Evolutionary conservation across 1,284 basidiomycete genomes (phyloP).

Genomic region (Ganoderma lingzhi): DNA sequence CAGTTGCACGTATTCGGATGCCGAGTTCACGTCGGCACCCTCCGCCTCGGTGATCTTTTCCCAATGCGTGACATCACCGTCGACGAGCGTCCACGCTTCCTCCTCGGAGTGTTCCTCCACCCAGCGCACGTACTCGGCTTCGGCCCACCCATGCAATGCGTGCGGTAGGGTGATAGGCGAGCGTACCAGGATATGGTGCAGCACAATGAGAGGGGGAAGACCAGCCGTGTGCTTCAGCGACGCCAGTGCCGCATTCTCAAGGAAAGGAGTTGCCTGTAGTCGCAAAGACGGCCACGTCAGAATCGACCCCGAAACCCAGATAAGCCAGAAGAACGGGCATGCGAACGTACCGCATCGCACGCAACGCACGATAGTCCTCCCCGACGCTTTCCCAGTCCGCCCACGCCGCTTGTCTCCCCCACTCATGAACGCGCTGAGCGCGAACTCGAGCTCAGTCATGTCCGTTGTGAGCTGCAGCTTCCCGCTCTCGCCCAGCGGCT

Average conservation of each 20-base stretch:
- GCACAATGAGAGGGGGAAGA: slow-evolving; percentile 83
- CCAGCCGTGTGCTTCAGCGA: slow-evolving; percentile 72
- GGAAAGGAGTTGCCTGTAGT: slow-evolving; percentile 84
- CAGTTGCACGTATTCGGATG: slow-evolving; percentile 65
- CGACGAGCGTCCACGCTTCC: slow-evolving; percentile 77
- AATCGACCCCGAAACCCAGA: slow-evolving; percentile 13
- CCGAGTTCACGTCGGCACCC: slow-evolving; percentile 51
- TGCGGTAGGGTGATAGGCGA: slow-evolving; percentile 88
- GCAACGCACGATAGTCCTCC: slow-evolving; percentile 81
- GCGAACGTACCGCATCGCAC: slow-evolving; percentile 77
- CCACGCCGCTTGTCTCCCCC: slow-evolving; percentile 61
- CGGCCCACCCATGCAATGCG: slow-evolving; percentile 89
- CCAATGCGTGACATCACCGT: slow-evolving; percentile 76
- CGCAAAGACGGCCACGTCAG: not conserved
- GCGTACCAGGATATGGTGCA: slow-evolving; percentile 93
- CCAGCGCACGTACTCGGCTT: slow-evolving; percentile 92
- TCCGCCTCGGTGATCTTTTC: slow-evolving; percentile 69
- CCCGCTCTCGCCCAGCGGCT: slow-evolving; percentile 87
- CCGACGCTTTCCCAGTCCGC: slow-evolving; percentile 76
- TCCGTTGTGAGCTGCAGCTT: slow-evolving; percentile 93
- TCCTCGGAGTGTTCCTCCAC: slow-evolving; percentile 80
- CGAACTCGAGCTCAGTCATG: slow-evolving; percentile 96
- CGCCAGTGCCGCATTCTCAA: slow-evolving; percentile 77
- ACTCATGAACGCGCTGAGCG: slow-evolving; percentile 78
- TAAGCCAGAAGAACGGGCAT: slow-evolving; percentile 3